Percentiles rank a stretch among this genome's conserved stretches.
These are phyloP conservation scores for Pulveroboletus sp. DNA, from an alignment of 768 basidiomycete species.

Conservation along the genomic window DNA sequence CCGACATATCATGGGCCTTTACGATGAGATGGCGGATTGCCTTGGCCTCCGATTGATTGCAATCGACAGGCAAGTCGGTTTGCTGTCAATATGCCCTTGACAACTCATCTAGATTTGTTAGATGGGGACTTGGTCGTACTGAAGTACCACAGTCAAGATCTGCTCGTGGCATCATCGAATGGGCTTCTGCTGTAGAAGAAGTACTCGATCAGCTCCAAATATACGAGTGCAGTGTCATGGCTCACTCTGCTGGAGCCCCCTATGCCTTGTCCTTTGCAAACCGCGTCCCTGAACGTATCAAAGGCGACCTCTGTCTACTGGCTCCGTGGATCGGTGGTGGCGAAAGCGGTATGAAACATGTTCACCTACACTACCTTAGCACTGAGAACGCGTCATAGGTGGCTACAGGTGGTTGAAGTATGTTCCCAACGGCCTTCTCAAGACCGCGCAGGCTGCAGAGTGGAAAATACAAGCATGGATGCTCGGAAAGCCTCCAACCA, in stretches of 20 bases:
- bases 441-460: slow-evolving; percentile 94
- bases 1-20: slow-evolving; percentile 90
- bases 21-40: slow-evolving; percentile 93
- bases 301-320: slow-evolving; percentile 82
- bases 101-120: slow-evolving; percentile 30
- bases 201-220: slow-evolving; percentile 81
- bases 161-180: slow-evolving; percentile 80
- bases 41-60: slow-evolving; percentile 87
- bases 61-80: slow-evolving; percentile 71
- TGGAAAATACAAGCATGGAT: slow-evolving; percentile 98
- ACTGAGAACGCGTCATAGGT: slow-evolving; percentile 38
- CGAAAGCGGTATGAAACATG: slow-evolving; percentile 68
- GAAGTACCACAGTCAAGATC: slow-evolving; percentile 62
- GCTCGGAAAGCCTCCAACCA: slow-evolving; percentile 90
- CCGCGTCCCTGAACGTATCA: slow-evolving; percentile 68
- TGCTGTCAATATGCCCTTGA: neutral
- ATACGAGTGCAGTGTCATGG: slow-evolving; percentile 82
- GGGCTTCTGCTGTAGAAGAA: slow-evolving; percentile 89
- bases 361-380: neutral
- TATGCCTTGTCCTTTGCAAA: slow-evolving; percentile 90
- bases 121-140: slow-evolving; percentile 93
- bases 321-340: slow-evolving; percentile 96
- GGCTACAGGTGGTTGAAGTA: slow-evolving; percentile 98
- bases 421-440: slow-evolving; percentile 88
- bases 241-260: slow-evolving; percentile 94